These are phyloP conservation scores for Penicillium malachiteum DNA, from an alignment of 495 filamentous ascomycete species.

Conservation along the genomic window DNA sequence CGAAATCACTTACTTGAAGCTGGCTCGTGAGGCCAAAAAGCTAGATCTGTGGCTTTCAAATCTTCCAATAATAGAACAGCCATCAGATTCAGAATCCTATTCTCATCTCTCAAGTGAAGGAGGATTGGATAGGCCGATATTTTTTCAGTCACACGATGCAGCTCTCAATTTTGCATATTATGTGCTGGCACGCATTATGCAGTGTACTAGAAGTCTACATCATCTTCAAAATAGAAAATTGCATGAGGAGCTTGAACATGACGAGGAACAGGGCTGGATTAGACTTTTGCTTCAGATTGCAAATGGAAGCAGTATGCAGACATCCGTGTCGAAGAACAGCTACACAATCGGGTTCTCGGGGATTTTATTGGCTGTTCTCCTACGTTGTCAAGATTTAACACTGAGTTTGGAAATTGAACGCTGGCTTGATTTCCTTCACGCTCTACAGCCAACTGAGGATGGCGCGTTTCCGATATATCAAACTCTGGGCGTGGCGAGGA, in stretches of 20 bases:
- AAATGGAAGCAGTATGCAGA: slow-evolving; percentile 17
- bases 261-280: slow-evolving; percentile 19
- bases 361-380: slow-evolving; percentile 22
- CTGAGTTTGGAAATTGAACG: slow-evolving; percentile 20
- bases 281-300: slow-evolving; percentile 21
- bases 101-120: not conserved
- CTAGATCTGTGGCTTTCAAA: slow-evolving; percentile 21
- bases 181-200: slow-evolving; percentile 27
- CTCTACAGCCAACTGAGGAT: slow-evolving; percentile 26
- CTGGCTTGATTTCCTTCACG: slow-evolving; percentile 20
- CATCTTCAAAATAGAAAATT: not conserved
- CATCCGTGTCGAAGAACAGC: slow-evolving; percentile 18
- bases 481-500: slow-evolving; percentile 19
- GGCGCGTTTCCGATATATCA: slow-evolving; percentile 31
- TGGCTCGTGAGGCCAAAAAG: slow-evolving; percentile 11
- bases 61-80: slow-evolving; percentile 21
- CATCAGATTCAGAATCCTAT: slow-evolving; percentile 3
- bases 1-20: not conserved
- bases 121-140: not conserved
- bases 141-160: slow-evolving; percentile 26
- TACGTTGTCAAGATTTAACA: slow-evolving; percentile 21
- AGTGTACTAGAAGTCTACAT: slow-evolving; percentile 16
- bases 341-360: slow-evolving; percentile 36
- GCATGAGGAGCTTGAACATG: slow-evolving; percentile 1
- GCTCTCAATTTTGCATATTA: slow-evolving; percentile 33